Evolutionary conservation across 805 yeast species (phyloP).

Genomic region (Komagataella kurtzmanii): DNA sequence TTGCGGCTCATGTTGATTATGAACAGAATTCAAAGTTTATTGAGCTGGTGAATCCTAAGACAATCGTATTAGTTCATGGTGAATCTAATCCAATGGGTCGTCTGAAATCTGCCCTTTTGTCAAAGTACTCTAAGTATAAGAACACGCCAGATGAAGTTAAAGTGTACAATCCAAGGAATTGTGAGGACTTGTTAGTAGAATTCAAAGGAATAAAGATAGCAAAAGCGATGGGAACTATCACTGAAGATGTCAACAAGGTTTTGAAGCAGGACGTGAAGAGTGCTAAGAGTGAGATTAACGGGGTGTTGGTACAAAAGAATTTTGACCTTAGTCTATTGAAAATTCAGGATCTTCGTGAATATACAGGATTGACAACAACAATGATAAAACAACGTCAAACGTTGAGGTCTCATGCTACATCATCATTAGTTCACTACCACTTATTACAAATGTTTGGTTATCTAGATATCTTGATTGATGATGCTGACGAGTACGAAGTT

Average conservation of each 20-base stretch:
- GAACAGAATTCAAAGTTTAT: conserved; percentile 88
- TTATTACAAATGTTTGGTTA: conserved; percentile 91
- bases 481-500: conserved; percentile 31
- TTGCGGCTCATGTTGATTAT: conserved; percentile 99
- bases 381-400: conserved; percentile 73
- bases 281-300: conserved; percentile 46
- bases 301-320: conserved; percentile 83
- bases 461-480: conserved; percentile 50
- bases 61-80: conserved; percentile 90
- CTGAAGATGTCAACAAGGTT: conserved; percentile 26
- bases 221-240: conserved; percentile 45
- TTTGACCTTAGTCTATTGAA: conserved; percentile 77
- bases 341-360: conserved; percentile 80
- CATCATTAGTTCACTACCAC: conserved; percentile 78
- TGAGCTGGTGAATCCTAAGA: conserved; percentile 72
- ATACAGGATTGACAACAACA: conserved; percentile 76
- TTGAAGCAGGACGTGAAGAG: neutral
- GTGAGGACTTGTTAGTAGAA: conserved; percentile 63
- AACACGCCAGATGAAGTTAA: conserved; percentile 84
- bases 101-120: conserved; percentile 78
- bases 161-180: conserved; percentile 85
- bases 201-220: conserved; percentile 81
- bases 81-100: conserved; percentile 99
- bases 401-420: conserved; percentile 65
- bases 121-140: conserved; percentile 70